Base-by-base conservation (phyloP, 768 basidiomycete genomes). In the Collybia mongolica region DNA sequence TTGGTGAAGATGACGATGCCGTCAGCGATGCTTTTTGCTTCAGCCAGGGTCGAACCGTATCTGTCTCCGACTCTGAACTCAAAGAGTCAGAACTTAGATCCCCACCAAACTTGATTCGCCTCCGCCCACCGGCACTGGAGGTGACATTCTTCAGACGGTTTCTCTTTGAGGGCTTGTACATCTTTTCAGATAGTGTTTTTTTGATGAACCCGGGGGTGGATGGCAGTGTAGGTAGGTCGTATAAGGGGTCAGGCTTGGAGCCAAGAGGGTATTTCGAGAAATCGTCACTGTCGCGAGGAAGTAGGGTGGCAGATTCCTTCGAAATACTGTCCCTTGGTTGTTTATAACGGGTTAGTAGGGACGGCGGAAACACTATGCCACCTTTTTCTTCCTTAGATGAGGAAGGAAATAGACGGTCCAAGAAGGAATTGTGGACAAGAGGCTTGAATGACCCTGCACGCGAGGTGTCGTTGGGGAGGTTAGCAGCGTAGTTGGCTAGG, bases 381-480 rank as follows among this genome's bases (percentile, higher is more conserved):
- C 50, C 52, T 19, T 61, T 60, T 35, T 60, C 55, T n/a, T 50
- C 45, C 14, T 43, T 50, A n/a, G 52, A 17, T 11, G 51, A 46
- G 18, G 49, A 42, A 20, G 44, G 50, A 52, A 84, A 76, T 17
- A 79, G 46, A 29, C 74, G 73, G 11, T 77, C 73, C 82, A 83
- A 86, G 45, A 80, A 65, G 0, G 80, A 75, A 0, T 65, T 62
- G n/a, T 73, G 26, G 24, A 53, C 42, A n/a, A 59, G 60, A 5
- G 85, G 84, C 24, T 67, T 65, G 69, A 86, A 87, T 0, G 64
- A 71, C 1, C 85, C 85, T 3, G 84, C 79, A 24, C 84, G 74
- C 47, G 78, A 69, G 1, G 78, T 65, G 15, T 75, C 66, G 50
- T 75, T 76, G 8, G 85, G 83, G 18, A 84, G 72, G 46, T 74